phyloP scores from a whole-genome alignment of 768 basidiomycete genomes.

The Rhodotorula sphaerocarpa region DNA sequence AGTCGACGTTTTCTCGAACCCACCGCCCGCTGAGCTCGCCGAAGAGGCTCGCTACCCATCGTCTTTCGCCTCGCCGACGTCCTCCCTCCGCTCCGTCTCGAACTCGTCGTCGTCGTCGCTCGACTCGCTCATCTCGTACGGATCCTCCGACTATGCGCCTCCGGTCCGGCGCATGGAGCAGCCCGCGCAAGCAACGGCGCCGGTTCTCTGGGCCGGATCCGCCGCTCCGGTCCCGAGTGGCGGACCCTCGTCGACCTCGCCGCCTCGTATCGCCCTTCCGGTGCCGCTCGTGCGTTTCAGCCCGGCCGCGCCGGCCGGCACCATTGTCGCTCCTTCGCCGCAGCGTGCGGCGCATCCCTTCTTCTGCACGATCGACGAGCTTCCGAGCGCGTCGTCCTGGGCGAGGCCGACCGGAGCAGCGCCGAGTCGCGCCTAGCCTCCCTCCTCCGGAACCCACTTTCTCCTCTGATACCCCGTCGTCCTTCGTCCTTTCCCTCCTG shows the following conservation, averaged over 20 bases:
- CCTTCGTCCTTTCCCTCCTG: not conserved
- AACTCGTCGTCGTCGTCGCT: constrained; percentile 9
- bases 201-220: not conserved
- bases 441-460: too few relatives aligned
- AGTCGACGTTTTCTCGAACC: not conserved
- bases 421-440: not conserved
- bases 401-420: not conserved
- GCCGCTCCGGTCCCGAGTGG: too few relatives aligned
- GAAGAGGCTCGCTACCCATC: constrained; percentile 10
- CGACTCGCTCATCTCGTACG: constrained; percentile 29
- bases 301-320: not conserved
- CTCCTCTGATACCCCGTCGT: not conserved
- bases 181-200: not conserved
- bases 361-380: constrained; percentile 8
- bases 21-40: not conserved
- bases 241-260: not conserved
- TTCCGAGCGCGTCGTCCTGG: not conserved
- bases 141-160: not conserved
- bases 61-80: constrained; percentile 10
- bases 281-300: too few relatives aligned
- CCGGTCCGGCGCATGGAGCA: not conserved
- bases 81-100: constrained; percentile 10
- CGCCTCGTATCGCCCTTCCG: too few relatives aligned
- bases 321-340: not conserved
- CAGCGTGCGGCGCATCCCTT: not conserved